Evolutionary conservation across 495 filamentous ascomycete species (phyloP).

Genomic region (Neurospora discreta): DNA sequence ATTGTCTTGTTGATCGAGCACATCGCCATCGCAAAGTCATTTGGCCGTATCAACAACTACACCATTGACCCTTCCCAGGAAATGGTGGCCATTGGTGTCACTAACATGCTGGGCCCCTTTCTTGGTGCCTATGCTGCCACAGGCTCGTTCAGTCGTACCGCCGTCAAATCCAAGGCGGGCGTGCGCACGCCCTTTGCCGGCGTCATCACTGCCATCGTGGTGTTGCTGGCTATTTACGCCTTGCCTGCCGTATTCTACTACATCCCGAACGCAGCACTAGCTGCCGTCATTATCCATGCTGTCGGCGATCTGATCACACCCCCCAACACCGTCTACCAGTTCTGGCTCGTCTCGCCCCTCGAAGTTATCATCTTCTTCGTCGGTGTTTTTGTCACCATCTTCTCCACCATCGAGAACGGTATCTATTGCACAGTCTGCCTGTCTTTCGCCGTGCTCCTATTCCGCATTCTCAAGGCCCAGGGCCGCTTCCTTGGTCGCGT

Average conservation of each 20-base stretch:
- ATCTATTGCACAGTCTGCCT: constrained; percentile 77
- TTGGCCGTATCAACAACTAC: constrained; percentile 94
- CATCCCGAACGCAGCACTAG: constrained; percentile 75
- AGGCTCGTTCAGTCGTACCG: constrained; percentile 93
- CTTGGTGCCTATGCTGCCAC: constrained; percentile 91
- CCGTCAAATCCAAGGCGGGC: constrained; percentile 96
- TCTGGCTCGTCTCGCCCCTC: constrained; percentile 85
- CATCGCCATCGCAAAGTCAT: constrained; percentile 96
- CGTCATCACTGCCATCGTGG: constrained; percentile 78
- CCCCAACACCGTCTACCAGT: constrained; percentile 88
- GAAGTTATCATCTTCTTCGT: constrained; percentile 92
- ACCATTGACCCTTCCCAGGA: constrained; percentile 97
- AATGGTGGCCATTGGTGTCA: constrained; percentile 87
- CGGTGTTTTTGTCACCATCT: constrained; percentile 84
- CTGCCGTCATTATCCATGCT: constrained; percentile 94
- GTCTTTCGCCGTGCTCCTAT: constrained; percentile 71
- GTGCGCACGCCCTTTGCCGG: constrained; percentile 89
- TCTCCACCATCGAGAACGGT: constrained; percentile 79
- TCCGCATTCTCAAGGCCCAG: constrained; percentile 71
- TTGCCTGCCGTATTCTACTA: constrained; percentile 89
- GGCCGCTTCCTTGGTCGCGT: constrained; percentile 85
- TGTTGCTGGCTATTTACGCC: constrained; percentile 91
- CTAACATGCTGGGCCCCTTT: constrained; percentile 87
- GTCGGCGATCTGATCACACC: constrained; percentile 92
- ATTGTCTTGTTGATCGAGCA: constrained; percentile 95